Evolutionary conservation across 2,329 filamentous ascomycete species (phyloP), one percentile per base, ranked within the genome.

Genomic region (Truncatella angustata): DNA sequence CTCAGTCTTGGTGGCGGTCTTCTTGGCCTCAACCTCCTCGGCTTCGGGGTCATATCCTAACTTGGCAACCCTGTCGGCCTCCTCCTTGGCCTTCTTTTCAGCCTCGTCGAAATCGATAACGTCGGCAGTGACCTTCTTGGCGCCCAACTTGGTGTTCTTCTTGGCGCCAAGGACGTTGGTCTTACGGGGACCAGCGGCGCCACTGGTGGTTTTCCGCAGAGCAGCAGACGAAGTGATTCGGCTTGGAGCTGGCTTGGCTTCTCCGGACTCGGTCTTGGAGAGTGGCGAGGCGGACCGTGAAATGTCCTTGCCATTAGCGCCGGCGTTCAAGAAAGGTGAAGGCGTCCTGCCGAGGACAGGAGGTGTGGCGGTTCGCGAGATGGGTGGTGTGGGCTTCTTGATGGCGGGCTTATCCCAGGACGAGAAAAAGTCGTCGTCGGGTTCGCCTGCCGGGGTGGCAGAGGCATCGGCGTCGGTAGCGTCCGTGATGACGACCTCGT

Each of bases 321-420:
- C 85, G 12, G 90, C 80, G 66, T 85, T 92, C 55, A 97, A 79
- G 79, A 97, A 96, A 1, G 94, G 93, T n/a, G 93, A 97, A 4
- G 85, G 82, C 10, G 88, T 92, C 61, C 92, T 87, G 63, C 87
- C 87, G 60, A 90, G 80, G 10, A 89, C 83, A 3, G 90, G 87
- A 12, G 93, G 93, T 3, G 94, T 97, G 48, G 85, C 86, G 39
- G 90, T 94, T 65, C 94, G 87, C 34, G 93, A 97, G 39, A 94
- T 82, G 14, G 94, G 93, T 60, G 96, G 96, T 58, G 91, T 97
- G 32, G 93, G 93, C 62, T 91, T 86, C 80, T 97, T 99, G 74
- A 99, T 95, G 4, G 91, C 84, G 20, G 94, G 94, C 76, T 97
- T 97, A 67, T 97, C 94, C 94, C 93, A 99, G 1, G 91, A 97